A percentile compares a stretch with the other conserved stretches of the same genome.
Evolutionary conservation across 2,329 filamentous ascomycete species (phyloP).

Genomic region (Boeremia exigua): DNA sequence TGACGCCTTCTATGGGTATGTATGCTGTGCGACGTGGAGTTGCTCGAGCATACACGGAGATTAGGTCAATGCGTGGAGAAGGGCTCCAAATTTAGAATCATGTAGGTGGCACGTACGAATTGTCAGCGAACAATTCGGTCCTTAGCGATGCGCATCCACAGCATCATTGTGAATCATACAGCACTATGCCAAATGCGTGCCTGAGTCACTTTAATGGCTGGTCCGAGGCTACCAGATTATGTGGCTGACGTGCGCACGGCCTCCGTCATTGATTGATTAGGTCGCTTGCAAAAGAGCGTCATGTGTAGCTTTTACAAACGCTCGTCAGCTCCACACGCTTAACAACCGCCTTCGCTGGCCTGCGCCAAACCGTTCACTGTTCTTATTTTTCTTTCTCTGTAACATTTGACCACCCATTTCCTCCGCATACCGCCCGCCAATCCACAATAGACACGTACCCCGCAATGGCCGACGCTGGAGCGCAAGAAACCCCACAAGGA

Average conservation of each 20-base stretch:
- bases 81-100: neutral
- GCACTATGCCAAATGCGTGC: constrained; percentile 13
- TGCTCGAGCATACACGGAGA: neutral
- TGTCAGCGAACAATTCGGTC: neutral
- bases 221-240: constrained; percentile 14
- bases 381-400: constrained; percentile 1
- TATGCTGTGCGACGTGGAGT: neutral
- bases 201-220: constrained; percentile 37
- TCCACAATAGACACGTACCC: constrained; percentile 25
- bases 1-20: constrained; percentile 11
- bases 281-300: constrained; percentile 40
- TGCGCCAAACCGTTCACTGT: constrained; percentile 6
- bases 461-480: constrained; percentile 42
- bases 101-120: neutral
- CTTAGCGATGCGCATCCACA: neutral
- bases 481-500: constrained; percentile 31
- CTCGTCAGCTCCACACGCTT: constrained; percentile 17
- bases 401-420: neutral
- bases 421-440: constrained; percentile 4
- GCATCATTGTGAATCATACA: constrained; percentile 38
- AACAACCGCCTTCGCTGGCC: constrained; percentile 29
- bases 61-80: neutral
- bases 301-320: constrained; percentile 29
- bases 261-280: constrained; percentile 20
- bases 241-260: constrained; percentile 14